These are phyloP conservation scores for Balakata baccata DNA, from an alignment of 345 rosid genomes.

Conservation along the genomic window DNA sequence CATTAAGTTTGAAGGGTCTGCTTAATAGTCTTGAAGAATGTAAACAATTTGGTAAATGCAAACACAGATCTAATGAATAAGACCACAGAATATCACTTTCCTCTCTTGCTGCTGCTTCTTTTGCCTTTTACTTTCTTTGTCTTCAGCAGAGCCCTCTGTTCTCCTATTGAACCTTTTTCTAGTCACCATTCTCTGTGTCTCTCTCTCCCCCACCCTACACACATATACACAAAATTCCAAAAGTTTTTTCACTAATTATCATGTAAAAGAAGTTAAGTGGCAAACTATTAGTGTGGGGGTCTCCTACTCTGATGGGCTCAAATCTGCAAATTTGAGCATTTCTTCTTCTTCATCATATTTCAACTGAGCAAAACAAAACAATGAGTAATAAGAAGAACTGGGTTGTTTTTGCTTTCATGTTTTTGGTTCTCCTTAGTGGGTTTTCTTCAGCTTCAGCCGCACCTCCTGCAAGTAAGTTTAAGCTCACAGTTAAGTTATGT, in stretches of 20 bases:
- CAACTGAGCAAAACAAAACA: constrained; percentile 16
- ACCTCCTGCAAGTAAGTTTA: constrained; percentile 71
- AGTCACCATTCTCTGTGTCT: background rate
- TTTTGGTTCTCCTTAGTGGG: constrained; percentile 42
- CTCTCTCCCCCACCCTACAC: background rate
- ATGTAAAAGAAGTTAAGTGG: constrained; percentile 19
- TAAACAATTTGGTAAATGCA: background rate
- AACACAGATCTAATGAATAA: background rate
- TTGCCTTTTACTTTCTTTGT: background rate
- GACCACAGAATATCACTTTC: background rate
- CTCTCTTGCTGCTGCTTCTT: background rate
- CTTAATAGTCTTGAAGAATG: background rate
- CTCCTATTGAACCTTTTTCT: background rate
- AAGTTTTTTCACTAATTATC: constrained; percentile 28
- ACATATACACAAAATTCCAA: background rate
- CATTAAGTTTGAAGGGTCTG: background rate
- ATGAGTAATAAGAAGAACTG: constrained; percentile 45
- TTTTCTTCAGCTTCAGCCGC: constrained; percentile 73
- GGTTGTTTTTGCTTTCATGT: constrained; percentile 39
- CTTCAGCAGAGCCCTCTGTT: background rate
- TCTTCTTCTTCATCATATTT: constrained; percentile 15
- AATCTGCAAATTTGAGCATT: constrained; percentile 27
- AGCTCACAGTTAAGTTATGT: background rate
- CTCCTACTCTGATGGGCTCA: constrained; percentile 25
- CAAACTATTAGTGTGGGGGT: constrained; percentile 30